Evolutionary conservation across 2,329 filamentous ascomycete genomes (phyloP).

Genomic region (Pseudogymnoascus destructans): DNA sequence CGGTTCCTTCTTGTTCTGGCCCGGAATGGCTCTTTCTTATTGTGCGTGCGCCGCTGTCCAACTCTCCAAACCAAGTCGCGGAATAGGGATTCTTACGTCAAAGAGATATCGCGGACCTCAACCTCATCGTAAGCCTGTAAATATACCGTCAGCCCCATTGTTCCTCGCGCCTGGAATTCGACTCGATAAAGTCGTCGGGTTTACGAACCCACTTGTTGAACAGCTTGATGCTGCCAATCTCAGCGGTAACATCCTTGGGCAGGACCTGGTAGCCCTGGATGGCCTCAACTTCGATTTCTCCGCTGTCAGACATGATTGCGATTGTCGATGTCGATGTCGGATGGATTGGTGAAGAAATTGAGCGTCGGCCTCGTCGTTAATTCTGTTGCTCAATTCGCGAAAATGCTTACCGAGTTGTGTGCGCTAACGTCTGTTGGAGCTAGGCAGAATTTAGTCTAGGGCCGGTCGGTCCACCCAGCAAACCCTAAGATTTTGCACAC

Average conservation of each 20-base stretch:
- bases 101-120: conserved; percentile 98
- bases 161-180: conserved; percentile 1
- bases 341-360: conserved; percentile 10
- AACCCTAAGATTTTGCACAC: conserved; percentile 8
- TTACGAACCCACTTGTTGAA: conserved; percentile 73
- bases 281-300: conserved; percentile 86
- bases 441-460: conserved; percentile 7
- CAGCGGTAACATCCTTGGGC: conserved; percentile 81
- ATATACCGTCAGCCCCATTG: conserved; percentile 8
- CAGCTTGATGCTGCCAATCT: conserved; percentile 87
- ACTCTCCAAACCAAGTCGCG: conserved; percentile 3
- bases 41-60: neutral
- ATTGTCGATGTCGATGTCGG: conserved; percentile 14
- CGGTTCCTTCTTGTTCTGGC: neutral
- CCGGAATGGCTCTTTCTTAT: neutral
- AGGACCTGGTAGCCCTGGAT: conserved; percentile 65
- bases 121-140: conserved; percentile 79
- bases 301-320: conserved; percentile 79
- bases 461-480: conserved; percentile 5
- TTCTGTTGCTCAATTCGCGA: conserved; percentile 9
- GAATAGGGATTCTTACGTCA: conserved; percentile 64
- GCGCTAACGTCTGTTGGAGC: neutral
- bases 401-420: conserved; percentile 9
- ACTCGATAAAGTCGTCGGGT: conserved; percentile 10
- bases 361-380: conserved; percentile 9